phyloP scores from a whole-genome alignment of 2,329 filamentous ascomycete species.

The Stagonosporopsis cucurbitacearum region DNA sequence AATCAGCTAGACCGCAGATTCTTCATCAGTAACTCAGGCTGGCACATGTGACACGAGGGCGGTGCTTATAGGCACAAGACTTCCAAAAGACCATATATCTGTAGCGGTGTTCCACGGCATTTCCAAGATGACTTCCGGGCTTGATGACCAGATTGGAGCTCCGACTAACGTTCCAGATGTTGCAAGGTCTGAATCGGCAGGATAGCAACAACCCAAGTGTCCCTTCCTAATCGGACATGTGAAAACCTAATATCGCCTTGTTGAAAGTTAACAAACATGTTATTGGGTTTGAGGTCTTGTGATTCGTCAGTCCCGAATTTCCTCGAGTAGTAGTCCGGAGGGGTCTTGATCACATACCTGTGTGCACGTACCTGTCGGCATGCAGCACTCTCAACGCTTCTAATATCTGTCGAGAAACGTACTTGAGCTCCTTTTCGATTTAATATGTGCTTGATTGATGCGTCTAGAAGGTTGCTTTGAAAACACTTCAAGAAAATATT shows the following conservation, averaged over 20 bases:
- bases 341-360: too few relatives aligned
- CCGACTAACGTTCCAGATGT: slow-evolving; percentile 40
- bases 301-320: too few relatives aligned
- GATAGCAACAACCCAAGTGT: too few relatives aligned
- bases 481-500: slow-evolving; percentile 30
- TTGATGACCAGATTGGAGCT: slow-evolving; percentile 46
- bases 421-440: slow-evolving; percentile 29
- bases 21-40: too few relatives aligned
- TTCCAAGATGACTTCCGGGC: slow-evolving; percentile 43
- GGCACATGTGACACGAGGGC: too few relatives aligned
- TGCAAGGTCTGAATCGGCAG: slow-evolving; percentile 24
- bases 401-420: slow-evolving; percentile 27
- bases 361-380: slow-evolving; percentile 23
- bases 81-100: slow-evolving; percentile 52
- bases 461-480: slow-evolving; percentile 15
- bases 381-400: slow-evolving; percentile 33
- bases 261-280: slow-evolving; percentile 47
- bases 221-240: slow-evolving; percentile 45
- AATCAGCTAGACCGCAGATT: too few relatives aligned
- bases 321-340: too few relatives aligned
- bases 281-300: slow-evolving; percentile 45
- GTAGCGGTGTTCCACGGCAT: slow-evolving; percentile 47
- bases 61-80: too few relatives aligned
- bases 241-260: slow-evolving; percentile 38
- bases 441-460: slow-evolving; percentile 18